These are phyloP conservation scores for Didymella exigua DNA, from an alignment of 2,329 filamentous ascomycete species.

Conservation along the genomic window DNA sequence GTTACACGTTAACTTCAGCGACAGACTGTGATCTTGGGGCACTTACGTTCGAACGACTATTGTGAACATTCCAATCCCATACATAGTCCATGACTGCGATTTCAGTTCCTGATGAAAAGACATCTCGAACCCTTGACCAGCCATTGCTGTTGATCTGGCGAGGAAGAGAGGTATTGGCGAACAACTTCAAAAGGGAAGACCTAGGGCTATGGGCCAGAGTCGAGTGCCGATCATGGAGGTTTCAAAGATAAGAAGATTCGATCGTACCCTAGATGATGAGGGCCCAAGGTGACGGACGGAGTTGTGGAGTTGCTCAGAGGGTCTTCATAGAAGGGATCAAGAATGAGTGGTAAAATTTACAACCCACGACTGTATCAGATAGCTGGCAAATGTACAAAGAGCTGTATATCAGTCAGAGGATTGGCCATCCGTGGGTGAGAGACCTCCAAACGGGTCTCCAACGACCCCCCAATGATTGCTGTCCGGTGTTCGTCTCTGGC, in stretches of 20 bases:
- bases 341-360: not conserved
- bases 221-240: not conserved
- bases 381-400: not conserved
- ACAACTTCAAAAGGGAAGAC: not conserved
- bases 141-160: constrained; percentile 10
- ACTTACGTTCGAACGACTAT: constrained; percentile 39
- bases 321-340: not conserved
- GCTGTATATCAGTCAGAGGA: not conserved
- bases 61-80: constrained; percentile 36
- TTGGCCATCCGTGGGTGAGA: not conserved
- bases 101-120: constrained; percentile 28
- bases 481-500: not conserved
- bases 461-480: not conserved
- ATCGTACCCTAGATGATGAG: not conserved
- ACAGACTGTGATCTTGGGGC: not conserved
- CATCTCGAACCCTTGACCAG: constrained; percentile 21
- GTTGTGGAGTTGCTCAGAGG: not conserved
- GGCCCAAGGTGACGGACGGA: not conserved
- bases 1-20: not conserved
- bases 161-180: not conserved
- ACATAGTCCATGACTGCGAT: constrained; percentile 38
- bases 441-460: not conserved
- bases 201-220: not conserved
- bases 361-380: not conserved
- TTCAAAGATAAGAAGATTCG: not conserved